Conservation (phyloP, 2,329 filamentous ascomycete genomes). For the Diaporthe sp. region DNA sequence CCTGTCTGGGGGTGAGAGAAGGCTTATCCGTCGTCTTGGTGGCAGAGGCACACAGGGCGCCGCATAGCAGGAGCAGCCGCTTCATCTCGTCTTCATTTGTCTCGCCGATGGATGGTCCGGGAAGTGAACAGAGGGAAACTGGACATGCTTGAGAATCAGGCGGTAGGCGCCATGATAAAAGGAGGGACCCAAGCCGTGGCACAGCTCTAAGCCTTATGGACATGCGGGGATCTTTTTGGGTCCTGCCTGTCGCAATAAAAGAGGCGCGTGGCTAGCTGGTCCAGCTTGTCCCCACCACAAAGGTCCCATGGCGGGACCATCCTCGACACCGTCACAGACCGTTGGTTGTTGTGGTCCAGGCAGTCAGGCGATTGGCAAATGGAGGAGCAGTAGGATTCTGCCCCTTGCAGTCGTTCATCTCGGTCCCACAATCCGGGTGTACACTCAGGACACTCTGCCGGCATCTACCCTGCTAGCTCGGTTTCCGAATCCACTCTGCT, state of each 20-base stretch:
- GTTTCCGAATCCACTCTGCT: not conserved
- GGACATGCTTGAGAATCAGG: not conserved
- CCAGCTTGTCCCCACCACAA: not conserved
- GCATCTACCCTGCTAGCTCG: not conserved
- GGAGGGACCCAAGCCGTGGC: not conserved
- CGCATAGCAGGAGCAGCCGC: slow-evolving; percentile 16
- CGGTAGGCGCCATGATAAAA: not conserved
- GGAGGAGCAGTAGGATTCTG: not conserved
- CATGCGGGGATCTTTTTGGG: not conserved
- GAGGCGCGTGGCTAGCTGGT: not conserved
- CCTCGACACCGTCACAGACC: not conserved
- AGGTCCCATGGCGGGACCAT: not conserved
- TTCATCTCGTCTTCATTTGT: slow-evolving; percentile 8
- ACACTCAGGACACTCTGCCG: not conserved
- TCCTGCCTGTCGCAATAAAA: not conserved
- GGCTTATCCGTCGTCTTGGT: not conserved
- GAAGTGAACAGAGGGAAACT: too few species aligned
- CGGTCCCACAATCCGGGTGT: not conserved
- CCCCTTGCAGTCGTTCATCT: slow-evolving; percentile 4
- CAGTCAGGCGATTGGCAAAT: not conserved
- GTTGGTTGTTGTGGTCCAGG: not conserved
- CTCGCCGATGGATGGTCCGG: too few species aligned
- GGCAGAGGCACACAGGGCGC: not conserved
- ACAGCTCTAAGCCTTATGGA: not conserved
- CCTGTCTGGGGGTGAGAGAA: not conserved